Conservation (phyloP, 164 flowering plant species). For the Nelumbo lutea region DNA sequence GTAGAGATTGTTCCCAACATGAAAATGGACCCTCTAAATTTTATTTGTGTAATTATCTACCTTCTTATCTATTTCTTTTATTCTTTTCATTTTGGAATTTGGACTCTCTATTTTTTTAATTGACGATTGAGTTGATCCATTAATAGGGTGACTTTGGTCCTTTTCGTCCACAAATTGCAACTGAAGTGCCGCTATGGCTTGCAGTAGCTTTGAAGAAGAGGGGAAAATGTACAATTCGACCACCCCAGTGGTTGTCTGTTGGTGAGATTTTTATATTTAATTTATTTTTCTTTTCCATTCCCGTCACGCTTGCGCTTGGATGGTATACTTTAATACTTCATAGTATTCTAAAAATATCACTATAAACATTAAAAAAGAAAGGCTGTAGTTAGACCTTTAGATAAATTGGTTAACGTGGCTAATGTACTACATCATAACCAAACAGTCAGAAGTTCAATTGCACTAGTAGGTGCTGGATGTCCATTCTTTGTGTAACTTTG, state of each 20-base stretch:
- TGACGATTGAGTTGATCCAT: constrained; percentile 7
- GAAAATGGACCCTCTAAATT: constrained; percentile 37
- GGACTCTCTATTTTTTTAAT: too few species aligned
- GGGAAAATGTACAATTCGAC: constrained; percentile 79
- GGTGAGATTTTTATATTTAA: constrained; percentile 35
- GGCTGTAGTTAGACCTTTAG: too few species aligned
- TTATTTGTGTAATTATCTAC: constrained; percentile 29
- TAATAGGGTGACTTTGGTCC: constrained; percentile 88
- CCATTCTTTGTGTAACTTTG: too few species aligned
- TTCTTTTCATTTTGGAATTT: neutral
- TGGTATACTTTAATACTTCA: too few species aligned
- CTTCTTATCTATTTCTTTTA: neutral
- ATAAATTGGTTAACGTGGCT: too few species aligned
- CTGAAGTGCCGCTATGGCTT: constrained; percentile 77
- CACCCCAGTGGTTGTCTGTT: constrained; percentile 85
- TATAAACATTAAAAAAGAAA: neutral
- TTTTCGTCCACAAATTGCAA: constrained; percentile 62
- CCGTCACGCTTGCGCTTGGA: neutral
- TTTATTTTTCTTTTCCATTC: neutral
- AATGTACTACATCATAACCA: too few species aligned
- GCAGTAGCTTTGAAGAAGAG: constrained; percentile 85
- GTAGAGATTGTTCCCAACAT: constrained; percentile 74
- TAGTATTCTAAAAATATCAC: neutral
- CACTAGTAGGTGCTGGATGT: too few species aligned
- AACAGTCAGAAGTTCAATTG: too few species aligned